phyloP scores from a whole-genome alignment of 2,329 filamentous ascomycete species.

The Epichloe sylvatica region DNA sequence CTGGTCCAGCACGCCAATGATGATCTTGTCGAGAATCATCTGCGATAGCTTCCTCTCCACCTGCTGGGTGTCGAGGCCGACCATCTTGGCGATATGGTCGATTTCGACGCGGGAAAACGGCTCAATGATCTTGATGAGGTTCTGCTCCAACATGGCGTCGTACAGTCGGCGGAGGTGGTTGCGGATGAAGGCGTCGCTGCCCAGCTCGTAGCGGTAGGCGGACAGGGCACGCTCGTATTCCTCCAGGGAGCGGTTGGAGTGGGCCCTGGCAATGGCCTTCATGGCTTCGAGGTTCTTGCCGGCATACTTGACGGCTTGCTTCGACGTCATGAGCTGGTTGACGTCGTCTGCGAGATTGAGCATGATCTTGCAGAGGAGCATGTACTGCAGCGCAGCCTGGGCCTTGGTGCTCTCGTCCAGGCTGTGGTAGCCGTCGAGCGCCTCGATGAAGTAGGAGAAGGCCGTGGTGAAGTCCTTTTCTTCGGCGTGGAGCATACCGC shows the following conservation, averaged over 20 bases:
- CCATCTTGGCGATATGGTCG: constrained; percentile 92
- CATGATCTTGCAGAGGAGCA: constrained; percentile 99
- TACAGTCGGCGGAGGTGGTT: constrained; percentile 92
- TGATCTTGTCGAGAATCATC: constrained; percentile 99
- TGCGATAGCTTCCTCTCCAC: constrained; percentile 97
- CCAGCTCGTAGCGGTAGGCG: constrained; percentile 83
- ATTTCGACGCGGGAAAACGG: constrained; percentile 96
- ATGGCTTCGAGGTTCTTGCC: constrained; percentile 94
- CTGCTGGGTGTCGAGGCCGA: constrained; percentile 87
- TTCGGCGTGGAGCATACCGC: constrained; percentile 95
- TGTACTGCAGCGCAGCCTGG: constrained; percentile 97
- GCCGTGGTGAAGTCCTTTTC: constrained; percentile 98
- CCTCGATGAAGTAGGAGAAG: constrained; percentile 98
- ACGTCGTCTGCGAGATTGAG: constrained; percentile 94
- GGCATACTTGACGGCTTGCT: constrained; percentile 93
- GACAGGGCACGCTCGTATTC: constrained; percentile 92
- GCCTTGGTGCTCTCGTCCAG: constrained; percentile 80
- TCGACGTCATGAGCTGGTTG: constrained; percentile 83
- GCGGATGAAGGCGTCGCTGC: constrained; percentile 88
- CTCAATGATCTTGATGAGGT: constrained; percentile 98
- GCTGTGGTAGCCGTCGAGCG: constrained; percentile 88
- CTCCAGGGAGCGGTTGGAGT: constrained; percentile 88
- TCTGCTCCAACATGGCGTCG: constrained; percentile 98
- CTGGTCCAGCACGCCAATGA: constrained; percentile 93
- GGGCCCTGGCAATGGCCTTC: constrained; percentile 94